These are phyloP conservation scores for Fusarium caatingaense DNA, from an alignment of 2,329 filamentous ascomycete genomes.

Conservation along the genomic window DNA sequence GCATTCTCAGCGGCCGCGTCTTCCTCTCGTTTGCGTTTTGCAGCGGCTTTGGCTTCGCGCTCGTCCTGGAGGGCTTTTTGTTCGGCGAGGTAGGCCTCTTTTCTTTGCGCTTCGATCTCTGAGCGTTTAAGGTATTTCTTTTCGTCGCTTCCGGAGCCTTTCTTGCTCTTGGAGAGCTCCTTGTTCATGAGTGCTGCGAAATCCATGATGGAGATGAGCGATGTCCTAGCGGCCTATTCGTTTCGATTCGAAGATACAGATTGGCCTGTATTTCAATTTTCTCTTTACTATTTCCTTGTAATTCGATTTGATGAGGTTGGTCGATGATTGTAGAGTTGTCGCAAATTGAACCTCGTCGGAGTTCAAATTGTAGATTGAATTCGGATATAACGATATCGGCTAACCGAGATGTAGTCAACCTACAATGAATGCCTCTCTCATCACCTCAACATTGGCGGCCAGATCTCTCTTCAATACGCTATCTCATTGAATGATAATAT, in stretches of 20 bases:
- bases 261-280: neutral
- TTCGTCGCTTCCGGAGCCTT: constrained; percentile 54
- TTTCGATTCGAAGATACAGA: neutral
- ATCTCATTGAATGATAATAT: neutral
- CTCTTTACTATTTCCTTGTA: neutral
- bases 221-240: neutral
- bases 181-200: constrained; percentile 94
- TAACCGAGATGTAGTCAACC: constrained; percentile 16
- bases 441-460: neutral
- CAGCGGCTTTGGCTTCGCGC: constrained; percentile 74
- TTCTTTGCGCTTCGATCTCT: constrained; percentile 85
- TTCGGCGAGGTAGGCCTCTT: constrained; percentile 83
- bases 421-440: constrained; percentile 12
- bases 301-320: neutral
- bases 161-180: constrained; percentile 86
- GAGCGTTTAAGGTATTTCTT: constrained; percentile 88
- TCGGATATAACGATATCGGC: constrained; percentile 40
- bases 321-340: neutral
- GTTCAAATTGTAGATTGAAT: constrained; percentile 34
- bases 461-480: neutral
- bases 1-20: constrained; percentile 78
- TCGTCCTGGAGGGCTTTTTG: constrained; percentile 79
- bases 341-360: neutral
- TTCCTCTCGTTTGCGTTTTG: constrained; percentile 91
- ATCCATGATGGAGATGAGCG: constrained; percentile 73